Conservation (phyloP, 169 alveolate species). For the Plasmodium coatneyi region DNA sequence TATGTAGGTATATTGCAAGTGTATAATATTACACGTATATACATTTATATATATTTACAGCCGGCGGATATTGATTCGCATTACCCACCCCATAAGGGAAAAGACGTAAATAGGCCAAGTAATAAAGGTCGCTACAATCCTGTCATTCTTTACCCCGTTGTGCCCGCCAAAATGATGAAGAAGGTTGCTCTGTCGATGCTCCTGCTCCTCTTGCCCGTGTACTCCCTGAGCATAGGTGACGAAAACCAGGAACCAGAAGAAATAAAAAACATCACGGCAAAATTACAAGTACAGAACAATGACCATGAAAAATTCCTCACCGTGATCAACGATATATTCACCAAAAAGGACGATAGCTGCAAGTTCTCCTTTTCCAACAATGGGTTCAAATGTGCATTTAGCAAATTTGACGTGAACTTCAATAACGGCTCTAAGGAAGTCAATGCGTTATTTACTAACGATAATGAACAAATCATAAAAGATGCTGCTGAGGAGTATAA, state of each 20-base stretch:
- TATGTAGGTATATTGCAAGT: not conserved
- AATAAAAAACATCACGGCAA: not conserved
- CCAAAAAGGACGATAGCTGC: not conserved
- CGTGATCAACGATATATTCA: conserved; percentile 4
- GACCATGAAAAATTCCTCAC: not conserved
- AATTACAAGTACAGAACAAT: not conserved
- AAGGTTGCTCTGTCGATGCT: not conserved
- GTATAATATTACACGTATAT: not conserved
- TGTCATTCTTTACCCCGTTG: not conserved
- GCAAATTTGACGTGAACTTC: conserved; percentile 8
- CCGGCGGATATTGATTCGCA: not conserved
- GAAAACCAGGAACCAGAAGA: not conserved
- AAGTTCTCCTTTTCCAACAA: not conserved
- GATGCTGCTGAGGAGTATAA: conserved; percentile 26
- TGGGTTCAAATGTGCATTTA: conserved; percentile 23
- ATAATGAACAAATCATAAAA: not conserved
- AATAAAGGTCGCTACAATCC: not conserved
- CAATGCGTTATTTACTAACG: not conserved
- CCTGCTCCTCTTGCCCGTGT: conserved; percentile 8
- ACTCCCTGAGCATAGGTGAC: not conserved
- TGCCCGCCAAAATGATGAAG: conserved; percentile 17
- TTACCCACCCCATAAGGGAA: not conserved
- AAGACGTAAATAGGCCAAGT: not conserved
- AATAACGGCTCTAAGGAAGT: not conserved
- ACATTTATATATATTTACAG: not conserved